phyloP scores from a whole-genome alignment of 768 basidiomycete species.

The Tulasnella calospora region DNA sequence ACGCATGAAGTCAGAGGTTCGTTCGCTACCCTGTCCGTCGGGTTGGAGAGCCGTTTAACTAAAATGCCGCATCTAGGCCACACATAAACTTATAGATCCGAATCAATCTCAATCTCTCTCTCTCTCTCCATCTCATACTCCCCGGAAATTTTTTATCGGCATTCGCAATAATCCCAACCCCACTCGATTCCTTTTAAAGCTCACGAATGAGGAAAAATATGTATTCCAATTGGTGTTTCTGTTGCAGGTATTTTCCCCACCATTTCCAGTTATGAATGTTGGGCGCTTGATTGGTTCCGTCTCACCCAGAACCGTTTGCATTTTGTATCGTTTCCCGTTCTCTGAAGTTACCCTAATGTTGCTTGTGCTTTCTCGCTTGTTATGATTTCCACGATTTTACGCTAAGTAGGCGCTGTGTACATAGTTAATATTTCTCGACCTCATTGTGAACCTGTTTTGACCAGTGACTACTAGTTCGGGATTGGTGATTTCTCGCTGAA shows the following conservation, averaged over 20 bases:
- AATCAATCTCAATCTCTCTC: background rate
- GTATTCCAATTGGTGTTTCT: background rate
- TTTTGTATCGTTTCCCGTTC: background rate
- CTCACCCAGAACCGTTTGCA: background rate
- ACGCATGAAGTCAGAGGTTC: background rate
- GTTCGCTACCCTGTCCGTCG: no score
- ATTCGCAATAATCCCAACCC: background rate
- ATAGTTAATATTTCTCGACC: background rate
- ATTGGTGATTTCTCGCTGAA: no score
- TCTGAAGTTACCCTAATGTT: background rate
- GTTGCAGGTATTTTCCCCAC: no score
- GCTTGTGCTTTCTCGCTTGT: background rate
- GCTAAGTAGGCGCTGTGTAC: background rate
- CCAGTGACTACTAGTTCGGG: background rate
- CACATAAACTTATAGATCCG: background rate
- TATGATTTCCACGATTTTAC: background rate
- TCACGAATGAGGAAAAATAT: background rate
- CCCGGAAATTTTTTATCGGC: background rate
- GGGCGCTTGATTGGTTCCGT: no score
- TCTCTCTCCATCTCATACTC: background rate
- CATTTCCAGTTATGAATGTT: no score
- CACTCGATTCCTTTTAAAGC: background rate
- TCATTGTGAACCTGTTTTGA: background rate
- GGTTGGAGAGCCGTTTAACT: background rate
- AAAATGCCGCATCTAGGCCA: background rate